Evolutionary conservation across 2,329 filamentous ascomycete species (phyloP).

Genomic region (Aphanocladium album): DNA sequence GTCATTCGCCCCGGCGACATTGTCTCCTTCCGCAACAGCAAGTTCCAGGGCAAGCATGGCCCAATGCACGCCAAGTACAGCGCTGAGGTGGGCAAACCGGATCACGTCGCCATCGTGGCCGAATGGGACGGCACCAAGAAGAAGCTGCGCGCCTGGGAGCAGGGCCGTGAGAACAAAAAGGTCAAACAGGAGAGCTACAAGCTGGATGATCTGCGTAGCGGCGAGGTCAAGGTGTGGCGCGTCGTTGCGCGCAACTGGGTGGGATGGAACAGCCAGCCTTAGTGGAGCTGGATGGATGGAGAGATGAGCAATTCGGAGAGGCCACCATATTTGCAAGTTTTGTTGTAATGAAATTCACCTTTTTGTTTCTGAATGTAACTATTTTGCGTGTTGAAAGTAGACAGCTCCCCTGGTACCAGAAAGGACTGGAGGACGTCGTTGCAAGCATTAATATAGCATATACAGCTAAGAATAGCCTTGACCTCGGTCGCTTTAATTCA

Average conservation of each 20-base stretch:
- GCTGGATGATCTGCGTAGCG: conserved; percentile 83
- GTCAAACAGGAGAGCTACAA: conserved; percentile 92
- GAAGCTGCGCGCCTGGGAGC: conserved; percentile 93
- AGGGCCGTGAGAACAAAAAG: conserved; percentile 89
- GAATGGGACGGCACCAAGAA: conserved; percentile 99
- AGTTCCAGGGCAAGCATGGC: conserved; percentile 92
- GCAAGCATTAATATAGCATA: neutral
- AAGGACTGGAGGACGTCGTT: too few species aligned
- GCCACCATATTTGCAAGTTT: conserved; percentile 12
- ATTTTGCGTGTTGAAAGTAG: neutral
- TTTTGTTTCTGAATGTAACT: neutral
- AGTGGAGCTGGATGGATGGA: conserved; percentile 30
- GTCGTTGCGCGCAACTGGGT: conserved; percentile 91
- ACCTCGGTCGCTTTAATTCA: neutral
- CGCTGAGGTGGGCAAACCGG: conserved; percentile 78
- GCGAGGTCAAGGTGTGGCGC: conserved; percentile 96
- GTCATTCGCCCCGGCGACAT: conserved; percentile 93
- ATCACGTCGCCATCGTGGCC: conserved; percentile 85
- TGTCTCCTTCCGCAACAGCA: conserved; percentile 84
- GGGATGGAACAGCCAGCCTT: conserved; percentile 69
- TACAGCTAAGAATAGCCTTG: neutral
- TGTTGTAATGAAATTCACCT: conserved; percentile 8
- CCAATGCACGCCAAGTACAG: conserved; percentile 94
- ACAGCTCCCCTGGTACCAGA: neutral
- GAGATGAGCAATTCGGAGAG: conserved; percentile 13